Evolutionary conservation across 1,139 yeast species (phyloP).

Genomic region (Blastobotrys serpentis): DNA sequence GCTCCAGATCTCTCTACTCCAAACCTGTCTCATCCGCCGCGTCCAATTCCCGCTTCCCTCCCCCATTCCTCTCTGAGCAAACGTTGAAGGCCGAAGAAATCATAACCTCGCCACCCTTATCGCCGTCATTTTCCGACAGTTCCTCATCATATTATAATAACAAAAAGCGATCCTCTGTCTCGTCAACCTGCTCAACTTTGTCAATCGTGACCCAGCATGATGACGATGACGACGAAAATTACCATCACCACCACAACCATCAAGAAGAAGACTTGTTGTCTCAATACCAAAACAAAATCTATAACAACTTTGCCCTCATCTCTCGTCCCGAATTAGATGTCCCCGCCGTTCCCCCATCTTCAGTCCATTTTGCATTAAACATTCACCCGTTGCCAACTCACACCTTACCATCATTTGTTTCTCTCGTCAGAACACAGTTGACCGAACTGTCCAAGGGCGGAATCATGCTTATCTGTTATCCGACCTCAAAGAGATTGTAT

Average conservation of each 20-base stretch:
- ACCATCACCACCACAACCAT: neutral
- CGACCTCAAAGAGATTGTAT: constrained; percentile 29
- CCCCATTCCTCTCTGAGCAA: neutral
- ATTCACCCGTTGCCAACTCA: constrained; percentile 32
- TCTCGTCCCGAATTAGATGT: constrained; percentile 15
- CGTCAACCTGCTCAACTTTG: constrained; percentile 7
- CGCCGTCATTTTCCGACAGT: constrained; percentile 2
- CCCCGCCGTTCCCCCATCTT: constrained; percentile 29
- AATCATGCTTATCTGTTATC: constrained; percentile 29
- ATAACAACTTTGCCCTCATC: constrained; percentile 24
- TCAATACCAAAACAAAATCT: constrained; percentile 20
- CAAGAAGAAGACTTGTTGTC: constrained; percentile 11
- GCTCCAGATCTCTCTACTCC: constrained; percentile 6
- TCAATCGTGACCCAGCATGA: neutral
- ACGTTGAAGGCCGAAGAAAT: neutral
- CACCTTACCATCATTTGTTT: constrained; percentile 26
- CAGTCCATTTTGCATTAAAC: constrained; percentile 28
- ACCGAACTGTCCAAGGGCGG: constrained; percentile 31
- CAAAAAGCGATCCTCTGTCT: constrained; percentile 7
- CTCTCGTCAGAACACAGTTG: constrained; percentile 24
- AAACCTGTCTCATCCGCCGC: neutral
- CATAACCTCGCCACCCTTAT: constrained; percentile 5
- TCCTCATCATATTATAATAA: neutral
- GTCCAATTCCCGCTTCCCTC: neutral
- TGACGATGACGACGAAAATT: neutral